Percentiles rank a stretch among this genome's conserved stretches.
These are phyloP conservation scores for Chalaropsis ovoidea DNA, from an alignment of 2,329 filamentous ascomycete genomes.

Conservation along the genomic window DNA sequence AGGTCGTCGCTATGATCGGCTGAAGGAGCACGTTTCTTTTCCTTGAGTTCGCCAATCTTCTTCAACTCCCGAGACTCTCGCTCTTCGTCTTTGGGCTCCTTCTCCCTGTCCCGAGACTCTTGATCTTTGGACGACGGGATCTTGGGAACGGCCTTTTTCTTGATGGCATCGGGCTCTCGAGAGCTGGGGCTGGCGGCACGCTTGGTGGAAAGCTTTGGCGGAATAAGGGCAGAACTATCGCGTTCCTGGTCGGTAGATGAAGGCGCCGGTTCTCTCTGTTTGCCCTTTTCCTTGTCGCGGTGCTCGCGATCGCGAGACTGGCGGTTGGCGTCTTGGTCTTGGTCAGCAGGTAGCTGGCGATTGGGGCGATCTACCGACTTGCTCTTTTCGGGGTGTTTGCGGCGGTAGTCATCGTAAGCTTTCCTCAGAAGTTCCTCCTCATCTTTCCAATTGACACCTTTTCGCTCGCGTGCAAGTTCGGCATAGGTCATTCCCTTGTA, in stretches of 20 bases:
- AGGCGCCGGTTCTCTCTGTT: neutral
- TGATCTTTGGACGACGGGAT: slow-evolving; percentile 37
- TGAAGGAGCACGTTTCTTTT: slow-evolving; percentile 41
- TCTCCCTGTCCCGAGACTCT: slow-evolving; percentile 40
- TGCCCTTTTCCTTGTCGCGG: slow-evolving; percentile 26
- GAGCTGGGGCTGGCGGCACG: slow-evolving; percentile 17
- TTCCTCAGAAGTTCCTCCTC: slow-evolving; percentile 73
- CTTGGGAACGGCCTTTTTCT: slow-evolving; percentile 34
- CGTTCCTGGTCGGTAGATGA: slow-evolving; percentile 35
- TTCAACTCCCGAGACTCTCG: slow-evolving; percentile 29
- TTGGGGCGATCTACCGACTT: slow-evolving; percentile 40
- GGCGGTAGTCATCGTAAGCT: slow-evolving; percentile 56
- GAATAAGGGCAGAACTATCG: slow-evolving; percentile 33
- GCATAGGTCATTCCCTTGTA: slow-evolving; percentile 72
- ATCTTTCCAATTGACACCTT: slow-evolving; percentile 80
- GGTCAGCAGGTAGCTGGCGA: neutral
- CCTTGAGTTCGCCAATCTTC: slow-evolving; percentile 38
- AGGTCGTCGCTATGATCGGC: slow-evolving; percentile 40
- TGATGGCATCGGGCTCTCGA: slow-evolving; percentile 27
- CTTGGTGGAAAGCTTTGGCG: slow-evolving; percentile 34
- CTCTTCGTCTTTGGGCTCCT: slow-evolving; percentile 37
- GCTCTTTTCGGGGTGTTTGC: slow-evolving; percentile 40
- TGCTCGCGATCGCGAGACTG: slow-evolving; percentile 31
- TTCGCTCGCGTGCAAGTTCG: slow-evolving; percentile 72
- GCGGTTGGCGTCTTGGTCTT: slow-evolving; percentile 19